These are phyloP conservation scores for Bullera alba DNA, from an alignment of 768 basidiomycete species.

Conservation along the genomic window DNA sequence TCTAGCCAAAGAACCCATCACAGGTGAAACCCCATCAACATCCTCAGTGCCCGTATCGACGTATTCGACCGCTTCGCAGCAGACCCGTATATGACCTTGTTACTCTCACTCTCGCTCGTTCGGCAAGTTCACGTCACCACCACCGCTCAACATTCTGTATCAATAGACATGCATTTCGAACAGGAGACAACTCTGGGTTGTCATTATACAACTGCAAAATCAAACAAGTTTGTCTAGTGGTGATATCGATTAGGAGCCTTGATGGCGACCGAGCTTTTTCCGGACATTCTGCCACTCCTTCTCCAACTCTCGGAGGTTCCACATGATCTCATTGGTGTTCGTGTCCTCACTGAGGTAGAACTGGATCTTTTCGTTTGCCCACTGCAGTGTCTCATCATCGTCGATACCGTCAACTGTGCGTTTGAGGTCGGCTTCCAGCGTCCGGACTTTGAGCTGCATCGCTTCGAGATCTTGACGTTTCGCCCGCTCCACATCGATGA, in stretches of 20 bases:
- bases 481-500: slow-evolving; percentile 10
- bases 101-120: too few relatives aligned
- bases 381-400: slow-evolving; percentile 16
- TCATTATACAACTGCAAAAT: too few relatives aligned
- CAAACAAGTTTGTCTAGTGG: too few relatives aligned
- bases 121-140: too few relatives aligned
- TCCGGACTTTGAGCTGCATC: slow-evolving; percentile 4
- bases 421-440: slow-evolving; percentile 6
- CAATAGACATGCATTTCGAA: background rate
- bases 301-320: slow-evolving; percentile 14
- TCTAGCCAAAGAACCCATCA: too few relatives aligned
- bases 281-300: slow-evolving; percentile 21
- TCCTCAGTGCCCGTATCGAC: too few relatives aligned
- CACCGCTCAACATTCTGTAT: background rate
- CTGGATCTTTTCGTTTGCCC: slow-evolving; percentile 18
- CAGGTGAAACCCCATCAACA: too few relatives aligned
- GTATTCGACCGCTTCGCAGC: too few relatives aligned
- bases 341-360: slow-evolving; percentile 27
- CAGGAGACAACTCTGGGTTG: too few relatives aligned
- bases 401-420: slow-evolving; percentile 17
- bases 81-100: too few relatives aligned
- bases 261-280: slow-evolving; percentile 5
- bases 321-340: slow-evolving; percentile 18
- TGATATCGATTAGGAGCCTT: background rate
- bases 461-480: background rate